Base-by-base conservation (phyloP, 495 filamentous ascomycete species). In the Neurospora terricola region DNA sequence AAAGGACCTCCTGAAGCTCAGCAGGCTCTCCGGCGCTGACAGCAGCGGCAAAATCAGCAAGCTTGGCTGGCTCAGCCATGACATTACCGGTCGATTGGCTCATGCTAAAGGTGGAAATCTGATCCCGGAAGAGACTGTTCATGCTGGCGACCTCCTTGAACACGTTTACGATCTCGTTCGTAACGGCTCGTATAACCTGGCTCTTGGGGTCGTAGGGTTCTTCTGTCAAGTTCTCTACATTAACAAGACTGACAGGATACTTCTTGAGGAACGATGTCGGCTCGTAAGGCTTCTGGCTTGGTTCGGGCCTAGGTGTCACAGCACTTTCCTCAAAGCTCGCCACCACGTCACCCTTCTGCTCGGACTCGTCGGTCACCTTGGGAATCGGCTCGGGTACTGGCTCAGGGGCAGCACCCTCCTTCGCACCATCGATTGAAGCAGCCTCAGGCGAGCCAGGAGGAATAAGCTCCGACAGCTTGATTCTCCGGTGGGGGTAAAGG, bases 1-100 rank as follows among this genome's bases (percentile, higher is more conserved):
- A 91, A 2, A 99, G 84, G n/a, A 97, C 94, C 73, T 97, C 94
- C 77, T 99, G 96, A 72, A 98, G 87, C 82, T 99, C 96, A 59
- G 91, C 86, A 36, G 94, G 87, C 73, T 98, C 96, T 42, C 95
- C 96, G 2, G 91, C 90, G 59, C 93, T 94, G 69, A 98, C 95
- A 5, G 96, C 96, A 2, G 95, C 96, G 18, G 96, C 96, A 81
- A 99, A 98, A 77, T 99, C 96, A 7, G 96, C 95, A 37, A 99
- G 85, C 79, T 96, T 97, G 21, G 91, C 93, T 2, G 96, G 96
- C 74, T 99, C 96, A 42, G 97, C 91, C 76, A 93, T 93, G 69
- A 99, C 90, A 79, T 98, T 98, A 38, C 95, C 94, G 3, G 94
- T 90, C 23, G 93, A 96, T 74, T 97, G 94, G 77, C 93, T 94